These are phyloP conservation scores for Scenedesmus sp. DNA, from an alignment of 163 green algal genomes.

Conservation along the genomic window DNA sequence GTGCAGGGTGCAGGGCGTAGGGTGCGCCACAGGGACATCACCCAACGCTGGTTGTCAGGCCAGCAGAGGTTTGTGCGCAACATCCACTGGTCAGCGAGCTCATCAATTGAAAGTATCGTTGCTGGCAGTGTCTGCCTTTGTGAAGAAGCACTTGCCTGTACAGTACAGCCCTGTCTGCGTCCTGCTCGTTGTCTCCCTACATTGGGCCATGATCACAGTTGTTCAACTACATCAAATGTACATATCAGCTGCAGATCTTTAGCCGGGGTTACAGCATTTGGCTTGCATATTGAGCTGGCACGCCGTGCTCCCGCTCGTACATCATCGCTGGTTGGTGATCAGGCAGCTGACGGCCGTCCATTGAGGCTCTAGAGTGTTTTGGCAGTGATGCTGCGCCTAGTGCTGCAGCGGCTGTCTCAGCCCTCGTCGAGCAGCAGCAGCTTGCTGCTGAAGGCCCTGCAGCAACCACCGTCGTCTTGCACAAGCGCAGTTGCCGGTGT, in stretches of 20 bases:
- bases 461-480: neutral
- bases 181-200: neutral
- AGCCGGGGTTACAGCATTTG: neutral
- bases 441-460: constrained; percentile 4
- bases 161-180: neutral
- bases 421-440: neutral
- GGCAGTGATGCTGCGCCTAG: constrained; percentile 9
- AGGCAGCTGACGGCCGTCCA: neutral
- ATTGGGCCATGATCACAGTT: too few relatives aligned
- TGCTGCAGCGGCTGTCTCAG: constrained; percentile 20
- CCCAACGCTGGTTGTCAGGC: too few relatives aligned
- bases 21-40: too few relatives aligned
- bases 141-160: neutral
- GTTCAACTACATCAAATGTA: neutral
- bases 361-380: neutral
- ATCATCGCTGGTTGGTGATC: neutral
- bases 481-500: neutral
- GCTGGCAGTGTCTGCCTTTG: neutral
- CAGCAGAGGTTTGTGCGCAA: too few relatives aligned
- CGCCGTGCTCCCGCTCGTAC: neutral
- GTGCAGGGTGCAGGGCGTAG: too few relatives aligned
- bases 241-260: neutral
- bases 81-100: too few relatives aligned
- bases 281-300: neutral
- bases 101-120: too few relatives aligned